phyloP scores from a whole-genome alignment of 2,329 filamentous ascomycete genomes.

The Claviceps paspali region DNA sequence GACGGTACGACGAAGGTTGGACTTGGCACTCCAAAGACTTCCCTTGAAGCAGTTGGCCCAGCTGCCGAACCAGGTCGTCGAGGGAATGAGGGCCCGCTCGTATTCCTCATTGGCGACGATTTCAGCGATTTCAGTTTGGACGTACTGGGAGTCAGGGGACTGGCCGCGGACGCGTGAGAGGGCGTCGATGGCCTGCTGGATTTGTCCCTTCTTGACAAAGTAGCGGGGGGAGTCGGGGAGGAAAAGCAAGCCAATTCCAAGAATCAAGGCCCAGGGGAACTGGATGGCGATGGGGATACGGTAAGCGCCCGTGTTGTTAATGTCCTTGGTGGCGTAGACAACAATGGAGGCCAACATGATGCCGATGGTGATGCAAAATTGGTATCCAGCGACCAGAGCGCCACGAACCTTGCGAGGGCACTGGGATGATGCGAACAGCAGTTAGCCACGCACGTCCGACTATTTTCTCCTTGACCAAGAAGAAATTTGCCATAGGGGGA shows the following conservation, averaged over 20 bases:
- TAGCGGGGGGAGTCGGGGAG: conserved; percentile 78
- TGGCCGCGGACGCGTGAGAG: conserved; percentile 62
- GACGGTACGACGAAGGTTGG: conserved; percentile 55
- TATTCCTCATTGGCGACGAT: conserved; percentile 84
- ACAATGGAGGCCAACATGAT: conserved; percentile 60
- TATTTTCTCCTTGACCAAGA: too few relatives aligned
- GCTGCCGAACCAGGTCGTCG: conserved; percentile 46
- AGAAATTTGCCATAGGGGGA: too few relatives aligned
- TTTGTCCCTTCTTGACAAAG: conserved; percentile 63
- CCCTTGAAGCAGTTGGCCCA: conserved; percentile 58
- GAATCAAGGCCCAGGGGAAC: conserved; percentile 65
- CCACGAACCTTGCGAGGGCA: conserved; percentile 58
- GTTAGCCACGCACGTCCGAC: neutral
- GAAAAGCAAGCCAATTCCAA: conserved; percentile 54
- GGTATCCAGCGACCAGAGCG: conserved; percentile 67
- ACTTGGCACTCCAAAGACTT: conserved; percentile 44
- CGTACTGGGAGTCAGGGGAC: conserved; percentile 53
- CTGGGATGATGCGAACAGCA: conserved; percentile 8
- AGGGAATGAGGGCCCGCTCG: conserved; percentile 54
- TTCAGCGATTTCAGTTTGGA: conserved; percentile 71
- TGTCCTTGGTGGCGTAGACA: conserved; percentile 53
- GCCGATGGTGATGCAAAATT: conserved; percentile 72
- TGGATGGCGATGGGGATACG: conserved; percentile 71
- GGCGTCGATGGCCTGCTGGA: conserved; percentile 46
- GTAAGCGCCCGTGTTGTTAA: conserved; percentile 50